These are phyloP conservation scores for Myxozyma melibiosi DNA, from an alignment of 805 yeast genomes.

Conservation along the genomic window DNA sequence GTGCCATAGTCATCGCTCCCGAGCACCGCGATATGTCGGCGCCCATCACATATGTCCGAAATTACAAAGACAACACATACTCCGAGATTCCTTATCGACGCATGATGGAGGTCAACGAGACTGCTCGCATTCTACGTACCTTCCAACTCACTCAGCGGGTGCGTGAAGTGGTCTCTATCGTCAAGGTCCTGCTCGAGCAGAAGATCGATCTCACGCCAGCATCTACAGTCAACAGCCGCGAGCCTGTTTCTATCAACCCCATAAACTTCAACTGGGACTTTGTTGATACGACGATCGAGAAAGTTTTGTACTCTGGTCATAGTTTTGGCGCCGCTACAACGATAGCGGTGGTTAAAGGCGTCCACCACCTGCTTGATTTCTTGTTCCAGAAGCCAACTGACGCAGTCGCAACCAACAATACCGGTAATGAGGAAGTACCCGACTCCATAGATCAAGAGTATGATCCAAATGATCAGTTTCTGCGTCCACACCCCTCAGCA, in stretches of 20 bases:
- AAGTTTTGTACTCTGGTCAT: constrained; percentile 34
- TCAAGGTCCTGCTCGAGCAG: constrained; percentile 22
- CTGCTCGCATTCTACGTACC: constrained; percentile 29
- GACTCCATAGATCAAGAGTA: background rate
- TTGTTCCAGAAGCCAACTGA: constrained; percentile 7
- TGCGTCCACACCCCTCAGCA: constrained; percentile 16
- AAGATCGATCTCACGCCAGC: constrained; percentile 12
- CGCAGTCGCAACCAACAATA: constrained; percentile 5
- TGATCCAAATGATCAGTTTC: constrained; percentile 14
- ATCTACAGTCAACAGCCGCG: background rate
- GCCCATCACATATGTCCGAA: constrained; percentile 75
- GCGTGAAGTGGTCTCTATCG: constrained; percentile 26
- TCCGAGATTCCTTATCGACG: constrained; percentile 24
- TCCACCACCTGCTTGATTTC: constrained; percentile 18
- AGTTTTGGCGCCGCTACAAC: constrained; percentile 37
- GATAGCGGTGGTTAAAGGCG: constrained; percentile 30
- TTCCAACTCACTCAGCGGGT: constrained; percentile 32
- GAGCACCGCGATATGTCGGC: constrained; percentile 57
- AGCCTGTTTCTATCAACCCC: background rate
- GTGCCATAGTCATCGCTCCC: constrained; percentile 31
- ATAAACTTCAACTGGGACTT: constrained; percentile 21
- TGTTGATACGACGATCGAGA: constrained; percentile 14
- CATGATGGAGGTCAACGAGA: constrained; percentile 31
- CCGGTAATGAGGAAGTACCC: constrained; percentile 23
- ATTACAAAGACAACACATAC: constrained; percentile 50